These are phyloP conservation scores for Hanseniaspora meyeri DNA, from an alignment of 805 yeast genomes.

Conservation along the genomic window DNA sequence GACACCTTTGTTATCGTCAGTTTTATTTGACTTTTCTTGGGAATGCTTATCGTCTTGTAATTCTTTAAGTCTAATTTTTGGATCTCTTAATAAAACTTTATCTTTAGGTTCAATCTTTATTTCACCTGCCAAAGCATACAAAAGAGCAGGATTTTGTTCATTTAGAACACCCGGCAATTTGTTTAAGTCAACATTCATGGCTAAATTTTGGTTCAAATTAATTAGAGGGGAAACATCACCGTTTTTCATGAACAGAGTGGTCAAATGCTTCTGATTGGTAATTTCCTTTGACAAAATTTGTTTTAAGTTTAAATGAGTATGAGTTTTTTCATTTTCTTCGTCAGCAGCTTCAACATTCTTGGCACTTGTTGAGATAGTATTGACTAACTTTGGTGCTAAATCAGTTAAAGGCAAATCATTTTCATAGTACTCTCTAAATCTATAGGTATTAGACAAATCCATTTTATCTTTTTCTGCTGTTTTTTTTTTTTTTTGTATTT, in stretches of 20 bases:
- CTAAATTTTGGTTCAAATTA: slow-evolving; percentile 48
- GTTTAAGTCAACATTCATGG: slow-evolving; percentile 66
- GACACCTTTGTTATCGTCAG: background rate
- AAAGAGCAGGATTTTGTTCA: slow-evolving; percentile 38
- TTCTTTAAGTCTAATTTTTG: slow-evolving; percentile 24
- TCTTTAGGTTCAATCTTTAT: slow-evolving; percentile 65
- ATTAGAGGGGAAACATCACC: slow-evolving; percentile 49
- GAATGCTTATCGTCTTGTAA: slow-evolving; percentile 7
- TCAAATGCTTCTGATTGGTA: slow-evolving; percentile 32
- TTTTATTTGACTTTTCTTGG: slow-evolving; percentile 3
- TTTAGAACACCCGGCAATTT: slow-evolving; percentile 57
- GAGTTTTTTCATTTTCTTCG: slow-evolving; percentile 30
- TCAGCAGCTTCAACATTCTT: slow-evolving; percentile 37
- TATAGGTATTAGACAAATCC: slow-evolving; percentile 8
- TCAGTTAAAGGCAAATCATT: slow-evolving; percentile 90
- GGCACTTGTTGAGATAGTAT: slow-evolving; percentile 5
- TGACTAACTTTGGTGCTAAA: slow-evolving; percentile 70
- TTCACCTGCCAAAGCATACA: slow-evolving; percentile 28
- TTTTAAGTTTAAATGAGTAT: slow-evolving; percentile 1
- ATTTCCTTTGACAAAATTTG: slow-evolving; percentile 10
- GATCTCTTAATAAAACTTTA: slow-evolving; percentile 64
- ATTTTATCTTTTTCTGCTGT: background rate
- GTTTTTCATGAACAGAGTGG: slow-evolving; percentile 63
- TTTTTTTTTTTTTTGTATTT: background rate
- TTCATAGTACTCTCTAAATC: slow-evolving; percentile 12